Percentiles rank a stretch among this genome's conserved stretches.
Evolutionary conservation across 2,329 filamentous ascomycete species (phyloP).

Genomic region (Trichoderma gracile): DNA sequence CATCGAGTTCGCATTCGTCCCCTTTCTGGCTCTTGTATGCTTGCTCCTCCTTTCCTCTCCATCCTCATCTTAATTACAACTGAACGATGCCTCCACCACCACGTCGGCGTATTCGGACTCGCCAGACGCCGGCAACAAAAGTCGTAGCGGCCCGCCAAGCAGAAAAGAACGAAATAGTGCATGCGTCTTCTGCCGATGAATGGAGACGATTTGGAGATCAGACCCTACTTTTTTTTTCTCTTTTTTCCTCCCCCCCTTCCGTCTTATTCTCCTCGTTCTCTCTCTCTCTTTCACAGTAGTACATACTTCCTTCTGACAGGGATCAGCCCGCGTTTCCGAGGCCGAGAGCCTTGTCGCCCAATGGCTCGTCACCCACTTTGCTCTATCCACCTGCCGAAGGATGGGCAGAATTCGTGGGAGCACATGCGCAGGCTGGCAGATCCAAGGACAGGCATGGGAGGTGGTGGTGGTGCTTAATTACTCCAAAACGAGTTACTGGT

Average conservation of each 20-base stretch:
- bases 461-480: not conserved
- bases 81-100: not conserved
- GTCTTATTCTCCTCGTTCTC: no score
- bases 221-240: not conserved
- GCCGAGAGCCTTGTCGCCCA: constrained; percentile 3
- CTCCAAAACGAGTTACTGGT: no score
- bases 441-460: not conserved
- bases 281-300: not conserved
- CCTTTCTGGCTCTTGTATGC: not conserved
- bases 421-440: constrained; percentile 23
- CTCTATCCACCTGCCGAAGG: constrained; percentile 17
- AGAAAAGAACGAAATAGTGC: constrained; percentile 1
- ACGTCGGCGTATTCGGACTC: constrained; percentile 24
- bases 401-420: constrained; percentile 9
- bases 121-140: constrained; percentile 2
- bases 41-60: not conserved
- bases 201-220: constrained; percentile 17
- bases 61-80: not conserved
- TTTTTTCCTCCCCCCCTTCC: no score
- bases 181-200: constrained; percentile 3
- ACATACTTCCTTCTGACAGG: not conserved
- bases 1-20: not conserved
- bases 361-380: constrained; percentile 15
- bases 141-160: constrained; percentile 16
- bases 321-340: constrained; percentile 23